phyloP scores from a whole-genome alignment of 108 stramenopile genomes.

The Pinguiococcus pyrenoidosus region DNA sequence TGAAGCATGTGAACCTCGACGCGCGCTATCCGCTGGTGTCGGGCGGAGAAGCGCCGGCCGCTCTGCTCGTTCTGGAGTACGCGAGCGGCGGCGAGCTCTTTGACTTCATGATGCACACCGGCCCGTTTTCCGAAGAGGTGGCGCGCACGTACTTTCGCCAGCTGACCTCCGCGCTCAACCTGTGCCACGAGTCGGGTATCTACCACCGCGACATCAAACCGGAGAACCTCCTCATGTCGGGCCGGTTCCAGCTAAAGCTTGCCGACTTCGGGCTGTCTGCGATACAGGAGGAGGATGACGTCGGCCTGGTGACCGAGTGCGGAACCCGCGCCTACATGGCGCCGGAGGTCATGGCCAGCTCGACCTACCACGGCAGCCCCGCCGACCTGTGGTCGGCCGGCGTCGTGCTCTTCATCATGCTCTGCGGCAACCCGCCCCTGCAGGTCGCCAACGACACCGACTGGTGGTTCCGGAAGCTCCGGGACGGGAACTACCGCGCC shows the following conservation, averaged over 20 bases:
- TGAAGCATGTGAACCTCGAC: slow-evolving; percentile 5
- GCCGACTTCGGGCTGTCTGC: slow-evolving; percentile 40
- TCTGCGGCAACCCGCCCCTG: slow-evolving; percentile 42
- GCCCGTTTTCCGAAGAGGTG: slow-evolving; percentile 20
- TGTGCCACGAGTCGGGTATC: slow-evolving; percentile 24
- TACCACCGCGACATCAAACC: slow-evolving; percentile 36
- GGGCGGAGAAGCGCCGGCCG: slow-evolving; percentile 16
- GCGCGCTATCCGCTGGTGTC: slow-evolving; percentile 18
- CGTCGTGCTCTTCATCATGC: slow-evolving; percentile 43
- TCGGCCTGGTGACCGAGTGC: slow-evolving; percentile 24
- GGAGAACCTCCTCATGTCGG: slow-evolving; percentile 28
- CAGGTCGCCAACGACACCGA: slow-evolving; percentile 24
- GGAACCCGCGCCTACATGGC: slow-evolving; percentile 43
- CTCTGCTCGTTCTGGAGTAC: slow-evolving; percentile 33
- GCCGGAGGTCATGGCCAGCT: slow-evolving; percentile 21
- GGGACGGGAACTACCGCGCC: not conserved
- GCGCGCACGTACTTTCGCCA: slow-evolving; percentile 31
- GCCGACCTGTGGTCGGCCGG: slow-evolving; percentile 45
- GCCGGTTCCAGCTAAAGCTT: slow-evolving; percentile 26
- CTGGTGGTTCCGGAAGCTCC: slow-evolving; percentile 52
- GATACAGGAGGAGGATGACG: slow-evolving; percentile 26
- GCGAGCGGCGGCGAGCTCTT: slow-evolving; percentile 37
- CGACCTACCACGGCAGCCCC: slow-evolving; percentile 17
- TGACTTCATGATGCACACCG: slow-evolving; percentile 43
- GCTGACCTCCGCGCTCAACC: slow-evolving; percentile 16